A percentile compares a stretch with the other conserved stretches of the same genome.
Evolutionary conservation across 208 protist genomes (phyloP).

Genomic region (Crithidia thermophila): DNA sequence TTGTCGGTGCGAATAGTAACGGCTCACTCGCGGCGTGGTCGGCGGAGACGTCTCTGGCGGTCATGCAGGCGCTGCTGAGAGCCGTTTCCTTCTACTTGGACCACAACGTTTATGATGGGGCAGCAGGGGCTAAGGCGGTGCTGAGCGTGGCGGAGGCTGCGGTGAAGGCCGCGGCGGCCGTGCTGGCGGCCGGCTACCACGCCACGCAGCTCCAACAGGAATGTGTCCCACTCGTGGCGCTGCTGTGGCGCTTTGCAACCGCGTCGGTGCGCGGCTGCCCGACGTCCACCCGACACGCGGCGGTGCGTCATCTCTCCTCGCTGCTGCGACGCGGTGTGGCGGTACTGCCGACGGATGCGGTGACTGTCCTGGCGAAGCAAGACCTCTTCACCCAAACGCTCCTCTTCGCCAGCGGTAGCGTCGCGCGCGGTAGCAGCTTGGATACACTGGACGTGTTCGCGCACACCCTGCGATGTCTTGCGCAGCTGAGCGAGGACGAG

Average conservation of each 20-base stretch:
- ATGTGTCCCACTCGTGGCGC: background rate
- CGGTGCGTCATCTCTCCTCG: constrained; percentile 2
- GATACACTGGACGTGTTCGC: constrained; percentile 23
- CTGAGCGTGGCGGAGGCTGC: constrained; percentile 16
- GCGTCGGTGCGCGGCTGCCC: background rate
- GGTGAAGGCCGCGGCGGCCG: background rate
- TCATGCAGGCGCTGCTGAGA: constrained; percentile 15
- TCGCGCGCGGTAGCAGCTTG: constrained; percentile 1
- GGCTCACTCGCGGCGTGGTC: background rate
- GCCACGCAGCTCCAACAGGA: background rate
- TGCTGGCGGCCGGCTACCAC: constrained; percentile 2
- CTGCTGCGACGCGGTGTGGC: constrained; percentile 12
- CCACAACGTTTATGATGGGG: background rate
- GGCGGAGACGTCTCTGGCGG: background rate
- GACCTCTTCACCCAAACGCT: constrained; percentile 35
- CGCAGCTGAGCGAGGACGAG: constrained; percentile 17
- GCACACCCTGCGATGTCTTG: constrained; percentile 32
- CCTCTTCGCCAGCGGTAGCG: constrained; percentile 29
- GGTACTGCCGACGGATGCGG: constrained; percentile 12
- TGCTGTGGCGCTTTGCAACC: constrained; percentile 7
- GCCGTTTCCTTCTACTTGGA: constrained; percentile 11
- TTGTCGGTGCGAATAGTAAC: background rate
- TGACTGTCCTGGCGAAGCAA: constrained; percentile 9
- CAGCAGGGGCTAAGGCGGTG: constrained; percentile 6
- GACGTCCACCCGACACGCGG: background rate